These are phyloP conservation scores for Nakazawaea ishiwadae DNA, from an alignment of 805 yeast genomes.

Conservation along the genomic window DNA sequence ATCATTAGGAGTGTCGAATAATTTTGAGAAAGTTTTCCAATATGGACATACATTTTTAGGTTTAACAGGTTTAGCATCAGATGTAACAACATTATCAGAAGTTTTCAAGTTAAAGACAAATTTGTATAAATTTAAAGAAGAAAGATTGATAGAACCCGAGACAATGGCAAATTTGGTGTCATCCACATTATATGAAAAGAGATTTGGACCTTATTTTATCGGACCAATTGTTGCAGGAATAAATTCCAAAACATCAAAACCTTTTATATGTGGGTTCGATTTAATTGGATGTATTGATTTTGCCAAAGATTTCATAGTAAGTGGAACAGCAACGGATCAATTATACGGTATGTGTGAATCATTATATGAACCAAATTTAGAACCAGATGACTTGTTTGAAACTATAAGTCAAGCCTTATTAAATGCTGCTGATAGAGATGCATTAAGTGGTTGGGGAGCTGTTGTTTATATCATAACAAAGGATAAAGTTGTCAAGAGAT, in stretches of 20 bases:
- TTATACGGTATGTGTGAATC: constrained; percentile 98
- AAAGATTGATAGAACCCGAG: constrained; percentile 87
- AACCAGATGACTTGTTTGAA: constrained; percentile 92
- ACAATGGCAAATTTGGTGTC: constrained; percentile 91
- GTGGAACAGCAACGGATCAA: constrained; percentile 97
- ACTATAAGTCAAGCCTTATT: constrained; percentile 90
- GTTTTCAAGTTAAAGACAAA: constrained; percentile 81
- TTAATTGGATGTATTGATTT: constrained; percentile 94
- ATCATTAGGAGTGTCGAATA: constrained; percentile 85
- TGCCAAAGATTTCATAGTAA: constrained; percentile 90
- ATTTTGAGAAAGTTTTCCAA: constrained; percentile 88
- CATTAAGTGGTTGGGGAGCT: constrained; percentile 98
- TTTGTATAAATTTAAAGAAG: constrained; percentile 86
- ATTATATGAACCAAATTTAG: constrained; percentile 88
- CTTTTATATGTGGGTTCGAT: constrained; percentile 94
- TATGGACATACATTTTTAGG: constrained; percentile 86
- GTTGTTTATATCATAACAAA: constrained; percentile 88
- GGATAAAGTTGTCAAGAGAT: constrained; percentile 84
- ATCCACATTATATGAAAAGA: constrained; percentile 79
- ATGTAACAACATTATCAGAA: constrained; percentile 81
- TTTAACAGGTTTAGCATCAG: constrained; percentile 92
- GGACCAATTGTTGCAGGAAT: constrained; percentile 97
- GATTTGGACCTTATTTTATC: constrained; percentile 95
- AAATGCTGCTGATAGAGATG: constrained; percentile 96
- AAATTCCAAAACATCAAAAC: constrained; percentile 73